phyloP scores from a whole-genome alignment of 768 basidiomycete genomes.

The Boletus fagicola region DNA sequence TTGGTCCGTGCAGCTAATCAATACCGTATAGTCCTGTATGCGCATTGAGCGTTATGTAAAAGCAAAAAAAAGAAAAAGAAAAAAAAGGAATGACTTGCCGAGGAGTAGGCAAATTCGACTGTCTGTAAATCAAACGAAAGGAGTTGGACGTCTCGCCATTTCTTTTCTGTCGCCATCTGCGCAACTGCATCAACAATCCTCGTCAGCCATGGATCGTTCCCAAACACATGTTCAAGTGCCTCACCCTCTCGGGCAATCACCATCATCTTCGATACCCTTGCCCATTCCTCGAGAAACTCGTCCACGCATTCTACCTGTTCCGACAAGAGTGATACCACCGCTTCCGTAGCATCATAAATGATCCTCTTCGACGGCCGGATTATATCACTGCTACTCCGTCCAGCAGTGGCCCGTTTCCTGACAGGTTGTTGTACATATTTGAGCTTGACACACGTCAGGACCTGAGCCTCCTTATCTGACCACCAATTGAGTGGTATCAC shows the following conservation, averaged over 20 bases:
- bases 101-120: constrained; percentile 83
- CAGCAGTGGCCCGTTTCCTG: constrained; percentile 60
- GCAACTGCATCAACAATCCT: constrained; percentile 50
- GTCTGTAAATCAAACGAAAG: constrained; percentile 90
- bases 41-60: neutral
- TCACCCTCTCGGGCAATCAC: constrained; percentile 87
- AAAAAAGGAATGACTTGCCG: constrained; percentile 40
- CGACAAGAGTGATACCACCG: constrained; percentile 85
- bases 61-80: neutral
- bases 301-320: constrained; percentile 88
- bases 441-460: constrained; percentile 87
- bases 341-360: constrained; percentile 85
- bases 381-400: constrained; percentile 48
- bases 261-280: constrained; percentile 88
- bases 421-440: constrained; percentile 87
- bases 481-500: constrained; percentile 92
- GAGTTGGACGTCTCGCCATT: constrained; percentile 75
- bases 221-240: constrained; percentile 5
- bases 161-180: constrained; percentile 71
- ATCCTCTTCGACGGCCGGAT: constrained; percentile 86
- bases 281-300: constrained; percentile 91
- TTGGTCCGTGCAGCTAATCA: constrained; percentile 77
- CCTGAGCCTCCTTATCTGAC: constrained; percentile 76
- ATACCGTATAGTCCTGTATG: constrained; percentile 72
- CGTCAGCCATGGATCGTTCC: neutral